Base-by-base conservation (phyloP, 371 early-diverging fungal genomes). In the Chytridium lagenaria region DNA sequence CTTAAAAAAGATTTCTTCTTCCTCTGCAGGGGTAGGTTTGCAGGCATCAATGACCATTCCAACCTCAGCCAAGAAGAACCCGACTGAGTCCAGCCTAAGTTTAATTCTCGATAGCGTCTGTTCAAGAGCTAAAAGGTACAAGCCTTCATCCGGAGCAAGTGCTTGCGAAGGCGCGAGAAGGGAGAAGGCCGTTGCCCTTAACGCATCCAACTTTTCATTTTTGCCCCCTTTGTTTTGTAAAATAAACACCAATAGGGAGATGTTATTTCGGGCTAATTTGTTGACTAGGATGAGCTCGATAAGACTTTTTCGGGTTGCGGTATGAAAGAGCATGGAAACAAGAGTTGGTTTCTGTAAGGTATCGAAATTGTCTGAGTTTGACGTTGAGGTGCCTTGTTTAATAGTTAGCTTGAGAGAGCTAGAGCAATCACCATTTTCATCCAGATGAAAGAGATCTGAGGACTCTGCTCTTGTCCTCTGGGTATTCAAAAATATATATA, bases 401-500 rank as follows among this genome's bases (percentile, higher is more conserved):
- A 52, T n/a, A 61, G 36, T 16, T 10, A 10, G 5, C 12, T 61
- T 3, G 34, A 61, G 5, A 37, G 19, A 61, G 30, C 7, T 10
- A 19, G 22, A 7, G 57, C 7, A 55, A 23, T 55, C 23, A 19
- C 30, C 57, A 7, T 23, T 23, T 26, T 12, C 61, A 37, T 61
- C 61, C 3, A 44, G 38, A 3, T 66, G 37, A 2, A 38, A 33
- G 10, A 22, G 38, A 22, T 66, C 66, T 22, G 23, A 7, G 5
- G 44, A n/a, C 2, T n/a, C 37, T 12, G 19, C 7, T 61, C 23
- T 55, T 19, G 37, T 7, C 23, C 37, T 31, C 61, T 61, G 31
- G 61, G 61, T 61, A 61, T 61, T 61, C 2, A 66, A 44, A 44
- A n/a, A 66, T 2, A 40, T 40, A 37, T 16, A 66, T 3, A 66